A percentile compares a stretch with the other conserved stretches of the same genome.
Evolutionary conservation across 768 basidiomycete genomes (phyloP).

Genomic region (Mycena haematopus): DNA sequence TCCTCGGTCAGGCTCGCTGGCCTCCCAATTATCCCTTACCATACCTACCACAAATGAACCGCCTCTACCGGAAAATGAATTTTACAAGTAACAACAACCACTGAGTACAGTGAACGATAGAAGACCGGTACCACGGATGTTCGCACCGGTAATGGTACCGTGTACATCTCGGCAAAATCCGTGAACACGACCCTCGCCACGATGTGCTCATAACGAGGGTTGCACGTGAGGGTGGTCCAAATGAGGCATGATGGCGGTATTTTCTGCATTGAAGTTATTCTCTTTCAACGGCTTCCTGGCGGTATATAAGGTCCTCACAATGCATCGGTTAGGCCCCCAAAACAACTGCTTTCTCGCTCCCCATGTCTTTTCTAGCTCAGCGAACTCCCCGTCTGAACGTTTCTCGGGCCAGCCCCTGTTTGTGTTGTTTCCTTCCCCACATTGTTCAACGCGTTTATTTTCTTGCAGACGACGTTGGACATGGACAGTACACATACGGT

Average conservation of each 20-base stretch:
- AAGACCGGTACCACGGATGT: no score
- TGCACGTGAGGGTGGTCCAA: no score
- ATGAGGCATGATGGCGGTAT: neutral
- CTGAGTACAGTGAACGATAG: no score
- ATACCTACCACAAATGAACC: no score
- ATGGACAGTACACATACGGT: neutral
- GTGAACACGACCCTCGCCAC: no score
- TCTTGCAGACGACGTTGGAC: constrained; percentile 7
- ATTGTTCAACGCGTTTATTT: constrained; percentile 6
- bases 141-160: no score
- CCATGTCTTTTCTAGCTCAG: constrained; percentile 5
- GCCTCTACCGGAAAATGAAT: no score
- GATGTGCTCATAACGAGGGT: neutral
- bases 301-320: constrained; percentile 30
- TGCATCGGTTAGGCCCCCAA: constrained; percentile 3
- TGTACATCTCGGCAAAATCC: no score
- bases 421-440: constrained; percentile 1
- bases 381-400: neutral
- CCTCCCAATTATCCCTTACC: no score
- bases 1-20: no score
- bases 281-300: constrained; percentile 17
- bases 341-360: neutral
- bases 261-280: neutral
- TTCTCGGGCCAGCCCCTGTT: constrained; percentile 5
- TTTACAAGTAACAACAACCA: no score